phyloP scores from a whole-genome alignment of 371 early-diverging fungal species.

The Mucor saturninus region DNA sequence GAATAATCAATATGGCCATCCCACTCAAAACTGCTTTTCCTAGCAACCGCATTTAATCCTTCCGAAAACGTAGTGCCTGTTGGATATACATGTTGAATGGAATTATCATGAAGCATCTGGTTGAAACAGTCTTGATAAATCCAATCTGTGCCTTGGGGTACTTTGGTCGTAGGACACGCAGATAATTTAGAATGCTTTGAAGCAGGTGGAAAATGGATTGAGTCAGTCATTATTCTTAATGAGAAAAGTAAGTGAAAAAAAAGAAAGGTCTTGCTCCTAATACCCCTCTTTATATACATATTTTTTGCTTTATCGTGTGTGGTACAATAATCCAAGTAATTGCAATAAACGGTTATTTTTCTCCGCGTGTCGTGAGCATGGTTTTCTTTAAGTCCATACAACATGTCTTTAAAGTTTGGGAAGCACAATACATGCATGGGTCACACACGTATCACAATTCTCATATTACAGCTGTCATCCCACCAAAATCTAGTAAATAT shows the following conservation, averaged over 20 bases:
- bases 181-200: constrained; percentile 21
- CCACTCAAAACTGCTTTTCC: constrained; percentile 2
- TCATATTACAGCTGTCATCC: too few relatives aligned
- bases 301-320: neutral
- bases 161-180: constrained; percentile 22
- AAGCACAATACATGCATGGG: too few relatives aligned
- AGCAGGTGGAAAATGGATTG: constrained; percentile 24
- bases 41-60: neutral
- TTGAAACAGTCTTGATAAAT: constrained; percentile 23
- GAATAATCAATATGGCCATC: neutral
- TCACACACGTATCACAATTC: too few relatives aligned
- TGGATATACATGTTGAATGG: neutral
- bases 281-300: neutral
- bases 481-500: too few relatives aligned
- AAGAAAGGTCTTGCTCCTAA: neutral
- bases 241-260: neutral
- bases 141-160: constrained; percentile 26
- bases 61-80: constrained; percentile 1
- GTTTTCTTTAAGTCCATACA: neutral
- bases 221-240: constrained; percentile 3
- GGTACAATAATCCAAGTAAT: neutral
- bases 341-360: neutral
- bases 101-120: constrained; percentile 1
- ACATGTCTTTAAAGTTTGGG: too few relatives aligned
- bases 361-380: constrained; percentile 12